Evolutionary conservation across 768 basidiomycete genomes (phyloP).

Genomic region (Mycena galopus): DNA sequence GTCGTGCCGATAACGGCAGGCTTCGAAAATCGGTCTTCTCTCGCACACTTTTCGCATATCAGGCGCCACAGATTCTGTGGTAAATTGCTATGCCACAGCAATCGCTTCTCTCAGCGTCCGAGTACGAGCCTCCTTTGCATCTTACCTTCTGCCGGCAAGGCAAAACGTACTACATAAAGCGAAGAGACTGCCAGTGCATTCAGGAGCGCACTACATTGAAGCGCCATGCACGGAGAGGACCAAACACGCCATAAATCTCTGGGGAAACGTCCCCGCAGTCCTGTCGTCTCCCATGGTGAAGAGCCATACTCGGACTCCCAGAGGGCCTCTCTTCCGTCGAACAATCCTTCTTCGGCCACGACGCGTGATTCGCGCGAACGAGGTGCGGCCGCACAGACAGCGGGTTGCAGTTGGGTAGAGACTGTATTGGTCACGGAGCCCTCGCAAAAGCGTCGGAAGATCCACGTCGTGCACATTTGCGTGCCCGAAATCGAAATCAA

Average conservation of each 20-base stretch:
- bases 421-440: not conserved
- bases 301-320: not conserved
- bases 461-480: not conserved
- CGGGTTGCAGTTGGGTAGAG: not conserved
- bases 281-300: not conserved
- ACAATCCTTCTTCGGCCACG: not conserved
- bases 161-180: not conserved
- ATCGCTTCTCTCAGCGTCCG: too few species aligned
- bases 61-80: not conserved
- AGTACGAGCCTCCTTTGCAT: not conserved
- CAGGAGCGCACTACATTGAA: not conserved
- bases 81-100: not conserved
- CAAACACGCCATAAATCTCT: not conserved
- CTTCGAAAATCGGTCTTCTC: not conserved
- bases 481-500: not conserved
- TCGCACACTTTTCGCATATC: not conserved
- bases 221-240: not conserved
- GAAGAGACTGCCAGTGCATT: not conserved
- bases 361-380: too few species aligned
- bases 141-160: too few species aligned
- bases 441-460: conserved; percentile 8
- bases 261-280: not conserved
- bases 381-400: not conserved
- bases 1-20: not conserved
- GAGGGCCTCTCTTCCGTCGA: not conserved